Conservation (phyloP, 306 rosid species). For the Ormosia emarginata region DNA sequence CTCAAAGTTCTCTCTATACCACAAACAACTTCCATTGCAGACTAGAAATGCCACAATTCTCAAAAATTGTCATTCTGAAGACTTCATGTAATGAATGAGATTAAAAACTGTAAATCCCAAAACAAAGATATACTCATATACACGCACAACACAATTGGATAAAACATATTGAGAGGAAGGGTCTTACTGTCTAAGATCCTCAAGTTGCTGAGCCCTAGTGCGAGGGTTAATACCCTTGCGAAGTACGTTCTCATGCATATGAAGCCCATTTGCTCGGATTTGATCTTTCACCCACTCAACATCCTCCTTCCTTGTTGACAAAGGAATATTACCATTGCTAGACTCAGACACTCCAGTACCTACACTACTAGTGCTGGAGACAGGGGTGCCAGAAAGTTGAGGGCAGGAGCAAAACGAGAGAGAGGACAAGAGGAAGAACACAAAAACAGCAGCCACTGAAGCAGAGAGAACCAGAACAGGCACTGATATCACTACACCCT, state of each 20-base stretch:
- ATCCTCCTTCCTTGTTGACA: conserved; percentile 53
- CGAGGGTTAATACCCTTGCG: conserved; percentile 94
- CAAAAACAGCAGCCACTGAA: conserved; percentile 51
- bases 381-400: conserved; percentile 14
- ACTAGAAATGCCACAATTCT: neutral
- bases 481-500: conserved; percentile 64
- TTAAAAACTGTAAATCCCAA: neutral
- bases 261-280: conserved; percentile 73
- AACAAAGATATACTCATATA: neutral
- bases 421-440: conserved; percentile 67
- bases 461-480: conserved; percentile 68
- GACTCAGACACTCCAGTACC: neutral
- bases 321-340: neutral
- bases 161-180: neutral
- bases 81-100: neutral
- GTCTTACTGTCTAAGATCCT: conserved; percentile 68
- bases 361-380: neutral
- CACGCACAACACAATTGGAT: neutral
- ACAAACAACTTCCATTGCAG: neutral
- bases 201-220: conserved; percentile 77
- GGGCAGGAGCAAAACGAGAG: conserved; percentile 80
- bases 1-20: neutral
- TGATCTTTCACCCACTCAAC: conserved; percentile 85
- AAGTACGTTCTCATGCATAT: conserved; percentile 82
- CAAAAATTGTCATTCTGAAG: neutral